Percentiles rank a stretch among this genome's conserved stretches.
These are phyloP conservation scores for Penicillium sclerotigenum DNA, from an alignment of 2,329 filamentous ascomycete genomes.

Conservation along the genomic window DNA sequence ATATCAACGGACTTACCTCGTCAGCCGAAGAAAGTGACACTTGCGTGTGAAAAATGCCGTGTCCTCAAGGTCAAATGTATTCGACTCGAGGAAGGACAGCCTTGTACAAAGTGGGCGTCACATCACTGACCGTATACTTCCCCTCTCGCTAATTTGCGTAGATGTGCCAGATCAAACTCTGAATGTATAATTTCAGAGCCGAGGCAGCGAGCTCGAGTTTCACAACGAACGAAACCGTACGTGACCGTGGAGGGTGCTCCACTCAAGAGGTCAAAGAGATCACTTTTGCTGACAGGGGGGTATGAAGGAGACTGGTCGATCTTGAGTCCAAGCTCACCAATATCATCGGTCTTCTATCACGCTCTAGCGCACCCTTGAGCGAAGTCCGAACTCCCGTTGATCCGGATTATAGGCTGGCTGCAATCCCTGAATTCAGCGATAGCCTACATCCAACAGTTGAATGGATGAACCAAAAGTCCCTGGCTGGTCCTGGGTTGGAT, in stretches of 20 bases:
- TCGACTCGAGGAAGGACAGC: slow-evolving; percentile 9
- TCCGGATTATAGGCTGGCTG: background rate
- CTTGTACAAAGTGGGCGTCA: slow-evolving; percentile 13
- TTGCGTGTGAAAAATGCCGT: slow-evolving; percentile 23
- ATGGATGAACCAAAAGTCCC: background rate
- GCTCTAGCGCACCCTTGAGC: slow-evolving; percentile 1
- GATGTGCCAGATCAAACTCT: slow-evolving; percentile 18
- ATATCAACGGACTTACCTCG: slow-evolving; percentile 12
- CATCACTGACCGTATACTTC: background rate
- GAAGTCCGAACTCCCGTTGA: background rate
- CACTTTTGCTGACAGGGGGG: slow-evolving; percentile 4
- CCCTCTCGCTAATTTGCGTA: slow-evolving; percentile 6
- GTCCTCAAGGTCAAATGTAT: slow-evolving; percentile 21
- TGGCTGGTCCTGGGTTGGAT: background rate
- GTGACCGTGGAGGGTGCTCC: background rate
- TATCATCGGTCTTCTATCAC: slow-evolving; percentile 15
- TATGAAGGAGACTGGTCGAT: slow-evolving; percentile 11
- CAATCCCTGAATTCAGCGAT: background rate
- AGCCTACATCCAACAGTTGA: background rate
- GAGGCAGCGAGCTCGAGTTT: slow-evolving; percentile 12
- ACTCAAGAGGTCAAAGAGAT: background rate
- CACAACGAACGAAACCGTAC: slow-evolving; percentile 12
- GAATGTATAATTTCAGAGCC: slow-evolving; percentile 13
- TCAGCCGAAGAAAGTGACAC: slow-evolving; percentile 7
- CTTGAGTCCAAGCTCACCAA: slow-evolving; percentile 14